These are phyloP conservation scores for Elasticomyces elasticus DNA, from an alignment of 495 filamentous ascomycete species.

Conservation along the genomic window DNA sequence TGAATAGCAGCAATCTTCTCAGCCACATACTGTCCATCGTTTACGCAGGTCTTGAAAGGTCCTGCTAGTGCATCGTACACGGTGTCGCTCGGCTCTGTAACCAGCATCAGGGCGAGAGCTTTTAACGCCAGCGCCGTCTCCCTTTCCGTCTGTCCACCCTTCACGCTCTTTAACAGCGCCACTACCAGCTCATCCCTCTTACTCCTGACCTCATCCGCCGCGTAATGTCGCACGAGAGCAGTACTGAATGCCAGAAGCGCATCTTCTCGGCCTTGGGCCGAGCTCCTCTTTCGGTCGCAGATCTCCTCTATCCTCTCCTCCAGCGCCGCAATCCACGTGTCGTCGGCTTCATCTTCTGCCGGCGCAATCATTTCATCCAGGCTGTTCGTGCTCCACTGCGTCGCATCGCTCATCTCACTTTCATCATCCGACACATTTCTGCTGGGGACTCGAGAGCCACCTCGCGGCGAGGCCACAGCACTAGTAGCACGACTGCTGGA, in stretches of 20 bases:
- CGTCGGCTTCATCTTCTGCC: conserved; percentile 38
- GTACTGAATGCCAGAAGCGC: conserved; percentile 59
- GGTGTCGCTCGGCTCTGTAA: conserved; percentile 61
- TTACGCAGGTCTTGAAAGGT: conserved; percentile 57
- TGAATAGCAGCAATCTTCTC: conserved; percentile 69
- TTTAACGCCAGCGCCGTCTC: conserved; percentile 64
- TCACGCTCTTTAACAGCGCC: conserved; percentile 64
- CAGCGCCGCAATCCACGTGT: conserved; percentile 57
- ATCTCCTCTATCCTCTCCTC: conserved; percentile 68
- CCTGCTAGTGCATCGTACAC: conserved; percentile 56
- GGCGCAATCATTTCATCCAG: conserved; percentile 52
- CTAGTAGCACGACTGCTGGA: conserved; percentile 48
- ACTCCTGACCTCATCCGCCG: conserved; percentile 52
- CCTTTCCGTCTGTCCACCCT: conserved; percentile 56
- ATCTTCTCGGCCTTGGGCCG: conserved; percentile 67
- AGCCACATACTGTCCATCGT: conserved; percentile 53
- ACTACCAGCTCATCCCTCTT: conserved; percentile 56
- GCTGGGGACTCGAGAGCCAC: conserved; percentile 40
- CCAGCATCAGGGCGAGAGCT: conserved; percentile 64
- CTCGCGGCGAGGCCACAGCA: conserved; percentile 32
- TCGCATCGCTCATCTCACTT: conserved; percentile 22
- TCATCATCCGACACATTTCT: conserved; percentile 70
- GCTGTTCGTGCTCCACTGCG: conserved; percentile 27
- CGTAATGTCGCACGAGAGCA: conserved; percentile 64
- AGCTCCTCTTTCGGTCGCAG: conserved; percentile 76